Evolutionary conservation across 805 yeast genomes (phyloP), one percentile per base, ranked within the genome.

Genomic region (Sugiyamaella qingdaonensis): DNA sequence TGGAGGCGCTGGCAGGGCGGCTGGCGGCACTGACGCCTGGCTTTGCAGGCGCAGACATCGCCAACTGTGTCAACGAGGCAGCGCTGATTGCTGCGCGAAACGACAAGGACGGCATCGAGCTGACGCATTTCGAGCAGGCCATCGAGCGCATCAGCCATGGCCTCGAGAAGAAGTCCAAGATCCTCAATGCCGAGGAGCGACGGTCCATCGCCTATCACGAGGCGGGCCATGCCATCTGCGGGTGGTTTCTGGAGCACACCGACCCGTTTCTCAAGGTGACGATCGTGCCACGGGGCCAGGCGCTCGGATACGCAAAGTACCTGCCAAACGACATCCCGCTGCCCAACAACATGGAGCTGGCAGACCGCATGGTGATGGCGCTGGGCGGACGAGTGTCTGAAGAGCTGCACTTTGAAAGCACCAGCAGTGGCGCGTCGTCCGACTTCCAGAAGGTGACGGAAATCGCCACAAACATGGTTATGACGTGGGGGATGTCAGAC

Each of bases 171-270:
- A 92, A 89, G 71, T 80, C 91, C 13, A 85, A 86, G 64, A 79
- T 94, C 11, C 75, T 95, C 56, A 81, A 89, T 2, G 85, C 89
- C 1, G 91, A 86, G 55, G 98, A 95, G 67, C 88, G 90, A 72
- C 82, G 77, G 57, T 82, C 89, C 27, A 97, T 95, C 53, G 99
- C 99, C 0, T 94, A 86, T 64, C 99, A 95, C 68, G 99, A 94
- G 70, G 99, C 99, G 2, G 99, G 99, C 2, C 99, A 95, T 71
- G 99, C 99, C 10, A 81, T 94, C 56, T 91, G 98, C 70, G 99
- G 99, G 10, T 94, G 99, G 99, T 90, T 76, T 65, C 78, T 94
- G 64, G 81, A 87, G 68, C 79, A 79, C 69, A 96, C 98, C 1
- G 97, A 92, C 67, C 99, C 99, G 7, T 74, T 95, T 53, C 76